Evolutionary conservation across 2,329 filamentous ascomycete species (phyloP), one percentile per base, ranked within the genome.

Genomic region (Ophiostoma perfectum): DNA sequence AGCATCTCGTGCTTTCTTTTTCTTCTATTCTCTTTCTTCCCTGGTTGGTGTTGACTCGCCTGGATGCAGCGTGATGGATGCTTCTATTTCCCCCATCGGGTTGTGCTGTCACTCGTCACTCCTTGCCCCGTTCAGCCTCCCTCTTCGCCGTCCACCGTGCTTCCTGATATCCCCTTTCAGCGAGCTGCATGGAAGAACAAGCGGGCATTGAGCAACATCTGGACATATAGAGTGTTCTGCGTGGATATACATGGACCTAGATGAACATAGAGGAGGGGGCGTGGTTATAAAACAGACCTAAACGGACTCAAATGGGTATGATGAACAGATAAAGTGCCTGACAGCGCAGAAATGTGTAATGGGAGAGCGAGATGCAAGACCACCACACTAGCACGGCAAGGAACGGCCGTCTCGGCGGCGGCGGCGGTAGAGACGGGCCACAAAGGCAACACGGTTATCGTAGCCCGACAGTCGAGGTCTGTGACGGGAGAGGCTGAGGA

Each of bases 121-220:
- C 49, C 27, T 55, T 55, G 49, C 18, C 49, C 18, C 49, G 49
- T 55, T 55, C 49, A 55, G 49, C 49, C 49, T 55, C 18, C 49
- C 49, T 55, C 18, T 55, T 55, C 49, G 49, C 49, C 49, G 18
- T 11, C 49, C n/a, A 27, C 27, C n/a, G 18, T 55, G n/a, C 49
- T 55, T 55, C 12, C 7, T 18, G 18, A 55, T 55, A 27, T 55
- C 49, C 49, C 27, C 49, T 55, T 55, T 36, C 18, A 55, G 49
- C 49, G 49, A 55, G 49, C 49, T 18, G 49, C 49, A 55, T 55
- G 27, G 27, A 27, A 55, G 47, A 49, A 16, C n/a, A 55, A 27
- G 7, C 27, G 27, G 27, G 27, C 27, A 27, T 27, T 27, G 27
- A 27, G 27, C 27, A 27, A 27, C 27, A 27, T 27, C 27, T 27